Evolutionary conservation across 495 filamentous ascomycete genomes (phyloP).

Genomic region (Tuber indicum): DNA sequence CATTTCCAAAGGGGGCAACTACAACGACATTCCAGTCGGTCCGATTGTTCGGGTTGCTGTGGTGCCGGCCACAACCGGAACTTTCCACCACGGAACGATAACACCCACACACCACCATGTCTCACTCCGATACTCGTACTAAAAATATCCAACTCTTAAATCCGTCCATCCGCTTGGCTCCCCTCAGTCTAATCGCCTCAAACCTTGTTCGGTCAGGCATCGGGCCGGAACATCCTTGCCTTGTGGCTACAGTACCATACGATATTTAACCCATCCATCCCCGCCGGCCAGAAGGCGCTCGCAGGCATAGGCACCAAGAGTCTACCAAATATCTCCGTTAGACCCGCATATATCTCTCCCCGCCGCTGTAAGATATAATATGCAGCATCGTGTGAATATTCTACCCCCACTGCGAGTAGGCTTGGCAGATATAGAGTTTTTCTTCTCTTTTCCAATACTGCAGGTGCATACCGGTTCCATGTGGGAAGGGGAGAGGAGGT

Average conservation of each 20-base stretch:
- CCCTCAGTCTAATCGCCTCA: not conserved
- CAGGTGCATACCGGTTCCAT: not conserved
- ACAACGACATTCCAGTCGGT: not conserved
- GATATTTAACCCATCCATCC: not conserved
- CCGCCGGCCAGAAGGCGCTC: not conserved
- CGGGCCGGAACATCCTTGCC: not conserved
- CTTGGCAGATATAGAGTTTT: not conserved
- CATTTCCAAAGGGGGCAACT: not conserved
- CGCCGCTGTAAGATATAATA: not conserved
- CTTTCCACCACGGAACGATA: not conserved
- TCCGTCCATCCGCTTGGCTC: not conserved
- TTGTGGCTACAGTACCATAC: not conserved
- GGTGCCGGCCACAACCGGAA: not conserved
- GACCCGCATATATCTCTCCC: not conserved
- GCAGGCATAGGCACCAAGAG: not conserved
- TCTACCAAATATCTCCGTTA: not conserved
- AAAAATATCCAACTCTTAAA: not conserved
- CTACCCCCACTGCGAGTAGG: not conserved
- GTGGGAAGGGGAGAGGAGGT: not conserved
- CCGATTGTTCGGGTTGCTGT: not conserved
- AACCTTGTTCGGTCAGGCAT: not conserved
- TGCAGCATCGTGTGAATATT: too few species aligned
- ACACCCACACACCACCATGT: not conserved
- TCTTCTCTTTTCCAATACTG: not conserved
- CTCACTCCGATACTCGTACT: not conserved